Evolutionary conservation across 1,139 yeast species (phyloP).

Genomic region (Wickerhamomyces sp.): DNA sequence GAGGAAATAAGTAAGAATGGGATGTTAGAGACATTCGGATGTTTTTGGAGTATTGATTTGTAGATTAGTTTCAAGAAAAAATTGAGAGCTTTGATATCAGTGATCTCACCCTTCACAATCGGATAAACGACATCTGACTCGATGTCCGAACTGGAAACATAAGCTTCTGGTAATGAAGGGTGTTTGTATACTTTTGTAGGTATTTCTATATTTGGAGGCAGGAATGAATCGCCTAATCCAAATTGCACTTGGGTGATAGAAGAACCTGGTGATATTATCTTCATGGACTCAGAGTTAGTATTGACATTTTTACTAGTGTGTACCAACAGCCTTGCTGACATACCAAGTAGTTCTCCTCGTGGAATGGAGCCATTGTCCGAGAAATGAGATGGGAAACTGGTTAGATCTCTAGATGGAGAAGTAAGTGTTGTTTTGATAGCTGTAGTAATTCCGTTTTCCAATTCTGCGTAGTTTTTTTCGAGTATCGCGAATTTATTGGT

Average conservation of each 20-base stretch:
- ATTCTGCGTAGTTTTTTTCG: neutral
- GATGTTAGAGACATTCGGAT: constrained; percentile 42
- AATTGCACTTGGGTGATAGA: constrained; percentile 67
- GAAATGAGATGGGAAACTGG: too few relatives aligned
- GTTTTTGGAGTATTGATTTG: constrained; percentile 47
- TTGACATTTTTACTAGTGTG: neutral
- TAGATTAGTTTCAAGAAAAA: constrained; percentile 59
- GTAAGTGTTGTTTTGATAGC: neutral
- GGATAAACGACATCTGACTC: constrained; percentile 53
- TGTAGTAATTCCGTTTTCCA: neutral
- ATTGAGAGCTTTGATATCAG: constrained; percentile 64
- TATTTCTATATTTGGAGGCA: constrained; percentile 70
- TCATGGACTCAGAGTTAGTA: constrained; percentile 3
- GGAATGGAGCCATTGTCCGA: constrained; percentile 38
- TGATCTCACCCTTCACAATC: constrained; percentile 56
- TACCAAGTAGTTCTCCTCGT: constrained; percentile 37
- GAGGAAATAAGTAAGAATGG: constrained; percentile 64
- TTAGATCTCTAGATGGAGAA: too few relatives aligned
- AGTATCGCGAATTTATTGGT: too few relatives aligned
- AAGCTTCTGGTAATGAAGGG: constrained; percentile 35
- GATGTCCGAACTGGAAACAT: constrained; percentile 34
- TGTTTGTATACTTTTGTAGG: constrained; percentile 72
- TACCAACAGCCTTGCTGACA: constrained; percentile 4
- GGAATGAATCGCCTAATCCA: constrained; percentile 74
- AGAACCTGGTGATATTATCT: constrained; percentile 81